Evolutionary conservation across 1,284 basidiomycete genomes (phyloP).

Genomic region (Volvariella volvacea): DNA sequence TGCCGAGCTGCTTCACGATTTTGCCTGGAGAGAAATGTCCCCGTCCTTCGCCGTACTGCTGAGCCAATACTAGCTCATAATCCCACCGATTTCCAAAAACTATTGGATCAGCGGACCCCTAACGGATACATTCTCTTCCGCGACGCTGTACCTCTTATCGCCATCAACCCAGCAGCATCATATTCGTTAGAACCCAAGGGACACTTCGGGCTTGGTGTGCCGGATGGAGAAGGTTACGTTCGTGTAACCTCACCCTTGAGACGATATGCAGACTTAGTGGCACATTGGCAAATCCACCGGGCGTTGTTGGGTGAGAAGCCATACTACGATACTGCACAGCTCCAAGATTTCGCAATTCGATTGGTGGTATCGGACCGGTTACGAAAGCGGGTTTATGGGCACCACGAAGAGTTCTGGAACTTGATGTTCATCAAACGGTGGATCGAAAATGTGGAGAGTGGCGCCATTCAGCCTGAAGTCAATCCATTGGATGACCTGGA

Average conservation of each 20-base stretch:
- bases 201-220: constrained; percentile 73
- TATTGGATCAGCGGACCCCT: constrained; percentile 34
- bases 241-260: constrained; percentile 88
- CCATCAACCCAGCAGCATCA: constrained; percentile 28
- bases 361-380: constrained; percentile 23
- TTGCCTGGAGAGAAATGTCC: constrained; percentile 54
- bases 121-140: constrained; percentile 35
- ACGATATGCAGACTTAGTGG: constrained; percentile 78
- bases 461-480: constrained; percentile 14
- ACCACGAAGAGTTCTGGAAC: constrained; percentile 22
- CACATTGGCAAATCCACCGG: constrained; percentile 94
- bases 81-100: constrained; percentile 26
- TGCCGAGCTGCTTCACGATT: constrained; percentile 75
- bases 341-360: constrained; percentile 29
- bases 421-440: constrained; percentile 28
- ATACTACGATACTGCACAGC: constrained; percentile 36
- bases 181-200: constrained; percentile 48
- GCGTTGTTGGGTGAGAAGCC: constrained; percentile 43
- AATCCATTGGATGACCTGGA: constrained; percentile 25
- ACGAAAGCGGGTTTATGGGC: constrained; percentile 15
- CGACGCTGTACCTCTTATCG: constrained; percentile 23
- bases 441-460: constrained; percentile 18
- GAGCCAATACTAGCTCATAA: constrained; percentile 27
- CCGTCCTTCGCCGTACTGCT: constrained; percentile 59
- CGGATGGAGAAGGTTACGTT: constrained; percentile 67